These are phyloP conservation scores for Mariannaea elegans DNA, from an alignment of 2,329 filamentous ascomycete species.

Conservation along the genomic window DNA sequence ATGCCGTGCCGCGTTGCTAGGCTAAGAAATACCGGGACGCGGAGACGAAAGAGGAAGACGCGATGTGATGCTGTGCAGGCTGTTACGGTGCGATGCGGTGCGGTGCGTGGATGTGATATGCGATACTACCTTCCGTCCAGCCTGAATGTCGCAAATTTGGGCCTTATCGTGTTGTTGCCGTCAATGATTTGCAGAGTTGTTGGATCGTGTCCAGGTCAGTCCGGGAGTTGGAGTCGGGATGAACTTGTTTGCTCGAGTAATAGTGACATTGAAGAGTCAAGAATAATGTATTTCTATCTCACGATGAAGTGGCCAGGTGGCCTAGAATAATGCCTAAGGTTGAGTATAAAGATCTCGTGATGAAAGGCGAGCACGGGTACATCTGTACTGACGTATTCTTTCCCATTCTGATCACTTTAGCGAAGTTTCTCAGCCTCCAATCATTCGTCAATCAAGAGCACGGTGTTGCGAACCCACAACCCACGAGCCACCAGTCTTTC, in stretches of 20 bases:
- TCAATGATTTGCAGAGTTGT: background rate
- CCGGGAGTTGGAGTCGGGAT: background rate
- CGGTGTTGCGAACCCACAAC: too few species aligned
- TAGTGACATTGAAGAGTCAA: constrained; percentile 3
- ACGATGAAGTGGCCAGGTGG: constrained; percentile 6
- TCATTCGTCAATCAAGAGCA: background rate
- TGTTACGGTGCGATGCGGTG: background rate
- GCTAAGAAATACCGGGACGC: constrained; percentile 8
- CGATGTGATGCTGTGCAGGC: background rate
- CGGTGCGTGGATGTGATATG: background rate
- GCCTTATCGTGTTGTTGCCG: background rate
- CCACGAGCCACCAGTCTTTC: constrained; percentile 3
- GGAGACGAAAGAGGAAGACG: background rate
- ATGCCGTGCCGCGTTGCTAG: constrained; percentile 3
- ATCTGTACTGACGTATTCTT: constrained; percentile 1
- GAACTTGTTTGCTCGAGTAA: background rate
- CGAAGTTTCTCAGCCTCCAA: constrained; percentile 3
- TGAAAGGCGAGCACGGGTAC: constrained; percentile 1
- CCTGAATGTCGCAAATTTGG: background rate
- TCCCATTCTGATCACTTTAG: background rate
- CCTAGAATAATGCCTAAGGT: constrained; percentile 12
- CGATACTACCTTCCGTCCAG: background rate
- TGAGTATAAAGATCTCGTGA: constrained; percentile 4
- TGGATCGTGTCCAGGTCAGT: background rate
- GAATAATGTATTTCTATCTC: background rate